Conservation (phyloP, 352 stramenopile species). For the Globisporangium cederbergense region DNA sequence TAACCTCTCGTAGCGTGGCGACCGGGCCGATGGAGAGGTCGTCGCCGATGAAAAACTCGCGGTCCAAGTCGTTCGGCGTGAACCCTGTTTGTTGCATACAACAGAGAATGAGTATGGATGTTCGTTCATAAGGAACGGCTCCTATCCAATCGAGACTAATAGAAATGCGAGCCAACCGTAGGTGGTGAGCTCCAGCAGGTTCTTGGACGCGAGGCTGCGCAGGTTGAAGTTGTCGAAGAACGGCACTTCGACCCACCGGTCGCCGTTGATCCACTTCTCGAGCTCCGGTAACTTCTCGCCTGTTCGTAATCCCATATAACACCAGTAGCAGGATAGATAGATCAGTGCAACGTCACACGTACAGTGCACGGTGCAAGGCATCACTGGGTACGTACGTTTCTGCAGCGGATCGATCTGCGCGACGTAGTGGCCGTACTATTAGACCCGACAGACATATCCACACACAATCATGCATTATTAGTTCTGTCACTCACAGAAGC, state of each 20-base stretch:
- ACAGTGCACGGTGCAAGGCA: no score
- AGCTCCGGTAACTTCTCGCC: constrained; percentile 80
- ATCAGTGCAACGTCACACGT: background rate
- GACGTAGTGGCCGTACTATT: constrained; percentile 80
- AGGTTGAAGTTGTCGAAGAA: constrained; percentile 90
- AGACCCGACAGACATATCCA: background rate
- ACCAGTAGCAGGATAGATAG: background rate
- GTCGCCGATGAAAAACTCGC: constrained; percentile 91
- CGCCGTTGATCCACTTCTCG: constrained; percentile 82
- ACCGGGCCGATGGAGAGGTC: constrained; percentile 82
- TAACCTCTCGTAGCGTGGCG: constrained; percentile 56
- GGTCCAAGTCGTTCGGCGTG: constrained; percentile 85
- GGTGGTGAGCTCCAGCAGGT: constrained; percentile 77
- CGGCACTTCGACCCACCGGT: constrained; percentile 78
- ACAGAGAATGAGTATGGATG: background rate
- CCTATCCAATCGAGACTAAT: background rate
- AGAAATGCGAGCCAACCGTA: constrained; percentile 41
- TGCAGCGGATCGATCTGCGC: constrained; percentile 87
- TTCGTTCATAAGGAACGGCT: background rate
- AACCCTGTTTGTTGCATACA: constrained; percentile 69
- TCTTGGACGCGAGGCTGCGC: constrained; percentile 74
- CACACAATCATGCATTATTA: background rate
- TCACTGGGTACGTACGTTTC: constrained; percentile 39
- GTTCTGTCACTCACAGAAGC: background rate
- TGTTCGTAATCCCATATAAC: constrained; percentile 11